These are phyloP conservation scores for Hypoxylon sp. DNA, from an alignment of 2,329 filamentous ascomycete genomes.

Conservation along the genomic window DNA sequence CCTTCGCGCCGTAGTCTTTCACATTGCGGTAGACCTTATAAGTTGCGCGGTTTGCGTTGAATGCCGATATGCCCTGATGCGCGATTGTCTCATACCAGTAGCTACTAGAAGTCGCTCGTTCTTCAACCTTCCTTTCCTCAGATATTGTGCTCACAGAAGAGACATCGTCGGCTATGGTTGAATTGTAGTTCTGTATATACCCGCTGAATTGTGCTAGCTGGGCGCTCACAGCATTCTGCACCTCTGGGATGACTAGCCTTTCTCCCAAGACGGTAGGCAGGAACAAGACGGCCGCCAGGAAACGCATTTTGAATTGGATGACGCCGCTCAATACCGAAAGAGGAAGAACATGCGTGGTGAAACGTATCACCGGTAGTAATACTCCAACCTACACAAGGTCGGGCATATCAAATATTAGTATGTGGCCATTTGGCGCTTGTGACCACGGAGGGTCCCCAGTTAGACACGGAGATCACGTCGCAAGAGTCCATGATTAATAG, in stretches of 20 bases:
- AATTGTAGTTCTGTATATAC: conserved; percentile 37
- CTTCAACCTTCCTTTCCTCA: conserved; percentile 29
- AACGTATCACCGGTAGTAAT: conserved; percentile 7
- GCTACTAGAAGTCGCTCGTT: conserved; percentile 37
- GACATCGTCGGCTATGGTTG: conserved; percentile 8
- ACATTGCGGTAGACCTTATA: conserved; percentile 58
- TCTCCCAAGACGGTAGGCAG: conserved; percentile 43
- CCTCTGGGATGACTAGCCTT: conserved; percentile 46
- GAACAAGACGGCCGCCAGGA: conserved; percentile 33
- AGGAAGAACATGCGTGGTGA: background rate
- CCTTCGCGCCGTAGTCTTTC: conserved; percentile 56
- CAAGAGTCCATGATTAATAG: conserved; percentile 35
- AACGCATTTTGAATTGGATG: conserved; percentile 42
- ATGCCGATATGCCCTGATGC: conserved; percentile 55
- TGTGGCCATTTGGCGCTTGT: conserved; percentile 19
- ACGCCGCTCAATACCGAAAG: conserved; percentile 12
- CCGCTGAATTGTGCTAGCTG: conserved; percentile 45
- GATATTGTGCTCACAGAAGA: conserved; percentile 7
- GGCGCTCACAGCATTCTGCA: conserved; percentile 43
- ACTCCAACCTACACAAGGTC: background rate
- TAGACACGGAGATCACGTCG: conserved; percentile 9
- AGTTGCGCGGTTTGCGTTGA: conserved; percentile 51
- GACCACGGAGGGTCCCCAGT: conserved; percentile 11
- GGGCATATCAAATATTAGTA: conserved; percentile 26
- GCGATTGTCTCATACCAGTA: conserved; percentile 55